Conservation (phyloP, 2,329 filamentous ascomycete species). For the Mycocentrospora acerina region DNA sequence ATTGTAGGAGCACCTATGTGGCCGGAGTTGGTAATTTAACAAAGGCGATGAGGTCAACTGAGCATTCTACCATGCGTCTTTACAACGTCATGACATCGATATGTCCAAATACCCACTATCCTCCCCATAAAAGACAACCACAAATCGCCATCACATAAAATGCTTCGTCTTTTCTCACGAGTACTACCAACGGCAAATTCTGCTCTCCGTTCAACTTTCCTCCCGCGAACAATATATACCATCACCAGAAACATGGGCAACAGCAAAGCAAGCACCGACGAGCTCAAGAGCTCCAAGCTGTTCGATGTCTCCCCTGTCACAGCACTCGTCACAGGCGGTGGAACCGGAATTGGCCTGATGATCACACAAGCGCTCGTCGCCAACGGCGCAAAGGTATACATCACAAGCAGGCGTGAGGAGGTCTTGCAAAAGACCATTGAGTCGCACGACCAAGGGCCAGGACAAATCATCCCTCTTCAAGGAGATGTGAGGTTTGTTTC, state of each 20-base stretch:
- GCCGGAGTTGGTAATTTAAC: too few species aligned
- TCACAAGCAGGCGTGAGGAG: constrained; percentile 36
- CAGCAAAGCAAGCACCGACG: constrained; percentile 41
- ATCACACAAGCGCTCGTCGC: constrained; percentile 60
- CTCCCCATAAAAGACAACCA: constrained; percentile 14
- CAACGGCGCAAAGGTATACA: constrained; percentile 59
- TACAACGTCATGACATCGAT: constrained; percentile 35
- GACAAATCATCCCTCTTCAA: constrained; percentile 48
- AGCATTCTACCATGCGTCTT: constrained; percentile 13
- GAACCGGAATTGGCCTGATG: constrained; percentile 59
- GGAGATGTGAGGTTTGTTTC: constrained; percentile 30
- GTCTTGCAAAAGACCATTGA: constrained; percentile 47
- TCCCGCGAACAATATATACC: constrained; percentile 18
- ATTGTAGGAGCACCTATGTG: too few species aligned
- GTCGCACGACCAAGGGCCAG: constrained; percentile 49
- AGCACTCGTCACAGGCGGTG: constrained; percentile 50
- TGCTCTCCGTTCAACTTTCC: constrained; percentile 8
- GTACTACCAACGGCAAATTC: constrained; percentile 9
- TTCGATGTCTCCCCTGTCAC: constrained; percentile 51
- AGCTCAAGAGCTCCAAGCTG: constrained; percentile 45
- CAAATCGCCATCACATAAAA: constrained; percentile 9
- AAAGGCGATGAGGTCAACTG: too few species aligned
- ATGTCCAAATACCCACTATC: constrained; percentile 15
- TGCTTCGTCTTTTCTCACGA: constrained; percentile 35
- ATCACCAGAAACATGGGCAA: constrained; percentile 34